Base-by-base conservation (phyloP, 2,329 filamentous ascomycete species). In the Scedosporium aurantiacum region DNA sequence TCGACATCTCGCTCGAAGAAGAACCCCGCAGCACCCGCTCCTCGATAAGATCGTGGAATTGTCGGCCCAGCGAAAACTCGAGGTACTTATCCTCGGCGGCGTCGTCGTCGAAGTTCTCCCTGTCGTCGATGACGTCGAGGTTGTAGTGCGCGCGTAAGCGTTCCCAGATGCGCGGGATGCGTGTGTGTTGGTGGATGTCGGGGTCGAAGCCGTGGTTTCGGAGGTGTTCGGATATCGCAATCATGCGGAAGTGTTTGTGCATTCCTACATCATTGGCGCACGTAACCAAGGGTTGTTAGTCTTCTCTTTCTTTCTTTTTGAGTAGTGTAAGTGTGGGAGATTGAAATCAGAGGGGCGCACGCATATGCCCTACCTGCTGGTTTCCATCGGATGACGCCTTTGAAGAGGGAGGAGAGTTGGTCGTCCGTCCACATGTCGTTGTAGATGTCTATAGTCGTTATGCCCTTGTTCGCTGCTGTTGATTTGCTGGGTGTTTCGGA, bases 241-340 rank as follows among this genome's bases (percentile, higher is more conserved):
- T 85, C 81, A 97, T 92, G 63, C 90, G 87, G 71, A 96, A 96
- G 73, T 96, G 91, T 72, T 93, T 95, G 76, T 96, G 91, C 81
- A 96, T 89, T 63, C 91, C 90, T 90, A 65, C 2, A 52, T 40
- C 54, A 5, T 16, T 6, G 16, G 40, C 32, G 28, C n/a, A n/a
- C n/a, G n/a, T n/a, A n/a, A n/a, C n/a, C n/a, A n/a, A n/a, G n/a
- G n/a, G n/a, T n/a, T n/a, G n/a, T n/a, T n/a, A n/a, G n/a, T n/a
- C n/a, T n/a, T n/a, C n/a, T n/a, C n/a, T n/a, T n/a, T n/a, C n/a
- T n/a, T n/a, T n/a, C n/a, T n/a, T 27, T 8, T 59, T 14, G 41
- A 18, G 52, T 32, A 25, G 32, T 12, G 18, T 28, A n/a, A 47
- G 5, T 25, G 8, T 60, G 54, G 54, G 43, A 23, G 23, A 28